phyloP scores from a whole-genome alignment of 495 filamentous ascomycete genomes.

The Penicillium steckii region DNA sequence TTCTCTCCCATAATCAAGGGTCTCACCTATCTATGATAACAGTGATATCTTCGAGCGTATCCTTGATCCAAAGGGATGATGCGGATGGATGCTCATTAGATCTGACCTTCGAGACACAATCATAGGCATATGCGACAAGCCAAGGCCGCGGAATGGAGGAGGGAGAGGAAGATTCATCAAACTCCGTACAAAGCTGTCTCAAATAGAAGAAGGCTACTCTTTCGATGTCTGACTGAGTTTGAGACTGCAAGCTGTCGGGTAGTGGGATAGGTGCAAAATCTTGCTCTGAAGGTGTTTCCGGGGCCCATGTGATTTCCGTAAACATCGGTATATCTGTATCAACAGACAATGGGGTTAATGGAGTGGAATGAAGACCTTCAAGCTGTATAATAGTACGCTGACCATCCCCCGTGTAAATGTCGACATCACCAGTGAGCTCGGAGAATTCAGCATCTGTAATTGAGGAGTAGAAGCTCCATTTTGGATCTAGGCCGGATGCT shows the following conservation, averaged over 20 bases:
- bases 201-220: conserved; percentile 22
- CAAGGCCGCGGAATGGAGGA: background rate
- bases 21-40: conserved; percentile 25
- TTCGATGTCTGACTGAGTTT: conserved; percentile 12
- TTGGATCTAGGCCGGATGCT: background rate
- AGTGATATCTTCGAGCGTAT: conserved; percentile 33
- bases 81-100: conserved; percentile 15
- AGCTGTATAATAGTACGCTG: conserved; percentile 20
- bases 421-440: conserved; percentile 26
- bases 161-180: conserved; percentile 8
- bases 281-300: conserved; percentile 7
- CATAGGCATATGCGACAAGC: conserved; percentile 9
- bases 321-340: conserved; percentile 22
- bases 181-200: conserved; percentile 3
- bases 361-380: conserved; percentile 26
- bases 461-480: conserved; percentile 10
- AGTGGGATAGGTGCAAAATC: background rate
- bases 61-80: conserved; percentile 30
- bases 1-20: background rate
- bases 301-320: conserved; percentile 18
- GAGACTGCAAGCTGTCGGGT: background rate
- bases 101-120: conserved; percentile 12
- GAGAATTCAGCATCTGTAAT: conserved; percentile 13
- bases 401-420: conserved; percentile 18
- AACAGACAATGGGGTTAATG: conserved; percentile 17